Evolutionary conservation across 2,329 filamentous ascomycete species (phyloP), one percentile per base, ranked within the genome.

Genomic region (Sphaerulina vaccinii): DNA sequence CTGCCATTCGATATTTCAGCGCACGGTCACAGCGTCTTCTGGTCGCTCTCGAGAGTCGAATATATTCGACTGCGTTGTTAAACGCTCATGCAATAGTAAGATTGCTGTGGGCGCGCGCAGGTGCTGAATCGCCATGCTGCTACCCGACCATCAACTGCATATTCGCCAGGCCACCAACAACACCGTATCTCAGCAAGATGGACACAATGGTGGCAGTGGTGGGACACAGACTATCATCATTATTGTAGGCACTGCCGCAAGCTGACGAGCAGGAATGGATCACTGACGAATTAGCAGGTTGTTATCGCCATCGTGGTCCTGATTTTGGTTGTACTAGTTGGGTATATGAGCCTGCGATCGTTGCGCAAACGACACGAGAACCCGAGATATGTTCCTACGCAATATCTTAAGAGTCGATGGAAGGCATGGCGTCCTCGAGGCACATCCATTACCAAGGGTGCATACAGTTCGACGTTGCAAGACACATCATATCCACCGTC

Each of bases 331-430:
- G 43, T 29, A 10, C 37, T 54, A n/a, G 35, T 52, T 38, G 24
- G 52, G 27, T 46, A 49, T 36, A 24, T 54, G 22, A 32, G 52
- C 16, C 38, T 60, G 24, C 56, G 58, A 46, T 49, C 35, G 11
- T 35, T 60, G 18, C 53, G 58, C n/a, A 43, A 42, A 50, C 52
- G 52, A 23, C 49, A 68, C 42, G 51, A 60, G 22, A 62, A 61
- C 19, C 63, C 67, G 8, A 64, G 54, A 54, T 67, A 61, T 49
- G 46, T 68, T 7, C 67, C 67, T 3, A 65, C 63, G n/a, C 51
- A 61, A 27, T 65, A 59, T 38, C 57, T 70, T 19, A 68, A 69
- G 54, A 55, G 57, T 21, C 65, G 59, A 56, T 70, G 66, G 67
- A 59, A 58, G 36, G 55, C 52, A 52, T 70, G 66, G 67, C 60